phyloP scores from a whole-genome alignment of 2,329 filamentous ascomycete genomes.

The Didymella arachidicola region DNA sequence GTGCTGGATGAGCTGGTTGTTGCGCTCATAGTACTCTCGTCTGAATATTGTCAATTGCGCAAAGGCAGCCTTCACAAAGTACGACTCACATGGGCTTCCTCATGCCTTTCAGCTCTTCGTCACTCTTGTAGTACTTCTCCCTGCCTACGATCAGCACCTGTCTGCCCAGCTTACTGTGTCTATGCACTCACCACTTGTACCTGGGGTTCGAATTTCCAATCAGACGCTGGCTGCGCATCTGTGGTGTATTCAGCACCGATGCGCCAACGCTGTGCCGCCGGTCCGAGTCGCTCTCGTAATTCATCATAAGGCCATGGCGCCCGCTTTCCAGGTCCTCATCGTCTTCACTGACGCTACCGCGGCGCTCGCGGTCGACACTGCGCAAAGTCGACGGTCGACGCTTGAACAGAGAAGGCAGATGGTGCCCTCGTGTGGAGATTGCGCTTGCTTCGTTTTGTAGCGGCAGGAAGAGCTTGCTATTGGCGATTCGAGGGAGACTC shows the following conservation, averaged over 20 bases:
- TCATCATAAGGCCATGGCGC: constrained; percentile 39
- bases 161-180: not conserved
- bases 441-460: constrained; percentile 46
- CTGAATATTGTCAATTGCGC: constrained; percentile 49
- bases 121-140: constrained; percentile 84
- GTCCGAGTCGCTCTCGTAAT: constrained; percentile 47
- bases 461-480: constrained; percentile 53
- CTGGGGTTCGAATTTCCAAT: constrained; percentile 88
- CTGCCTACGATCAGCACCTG: constrained; percentile 30
- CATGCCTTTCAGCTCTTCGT: constrained; percentile 76
- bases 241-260: constrained; percentile 61
- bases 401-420: constrained; percentile 49
- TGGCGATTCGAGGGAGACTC: constrained; percentile 45
- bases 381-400: constrained; percentile 45
- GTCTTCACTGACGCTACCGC: constrained; percentile 41
- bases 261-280: constrained; percentile 55
- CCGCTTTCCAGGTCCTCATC: constrained; percentile 45
- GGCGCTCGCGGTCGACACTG: constrained; percentile 35
- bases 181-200: constrained; percentile 71
- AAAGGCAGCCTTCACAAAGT: not conserved
- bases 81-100: constrained; percentile 69
- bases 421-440: constrained; percentile 56
- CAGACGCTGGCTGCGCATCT: constrained; percentile 82
- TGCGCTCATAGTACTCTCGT: constrained; percentile 86
- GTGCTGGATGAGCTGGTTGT: constrained; percentile 86